These are phyloP conservation scores for Purshia tridentata DNA, from an alignment of 306 rosid genomes.

Conservation along the genomic window DNA sequence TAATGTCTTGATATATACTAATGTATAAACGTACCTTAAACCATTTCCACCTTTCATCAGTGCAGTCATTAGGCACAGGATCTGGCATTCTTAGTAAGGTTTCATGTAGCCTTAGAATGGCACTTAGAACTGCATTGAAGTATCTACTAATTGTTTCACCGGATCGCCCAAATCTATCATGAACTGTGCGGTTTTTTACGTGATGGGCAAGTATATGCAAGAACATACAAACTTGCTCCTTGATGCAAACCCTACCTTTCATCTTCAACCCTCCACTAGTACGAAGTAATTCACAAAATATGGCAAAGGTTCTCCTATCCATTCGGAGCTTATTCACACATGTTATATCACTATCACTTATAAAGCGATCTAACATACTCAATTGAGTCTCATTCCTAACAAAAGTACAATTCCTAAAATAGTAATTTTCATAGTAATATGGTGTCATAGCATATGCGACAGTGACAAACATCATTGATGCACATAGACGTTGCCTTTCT, in stretches of 20 bases:
- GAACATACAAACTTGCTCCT: conserved; percentile 3
- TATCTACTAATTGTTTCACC: not conserved
- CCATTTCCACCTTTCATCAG: not conserved
- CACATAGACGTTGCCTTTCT: too few species aligned
- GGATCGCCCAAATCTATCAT: not conserved
- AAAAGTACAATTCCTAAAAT: too few species aligned
- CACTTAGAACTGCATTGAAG: not conserved
- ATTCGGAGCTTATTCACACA: conserved; percentile 1
- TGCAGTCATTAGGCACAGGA: not conserved
- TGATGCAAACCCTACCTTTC: not conserved
- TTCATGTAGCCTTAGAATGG: not conserved
- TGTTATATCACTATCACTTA: not conserved
- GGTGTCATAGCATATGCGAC: too few species aligned
- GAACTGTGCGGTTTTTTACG: not conserved
- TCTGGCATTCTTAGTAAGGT: not conserved
- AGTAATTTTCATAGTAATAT: too few species aligned
- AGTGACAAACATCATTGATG: too few species aligned
- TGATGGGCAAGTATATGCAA: not conserved
- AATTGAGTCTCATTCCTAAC: not conserved
- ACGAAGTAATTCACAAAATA: not conserved
- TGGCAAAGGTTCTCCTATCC: not conserved
- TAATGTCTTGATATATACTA: too few species aligned
- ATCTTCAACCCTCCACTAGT: not conserved
- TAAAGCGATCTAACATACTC: not conserved
- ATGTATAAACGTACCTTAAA: not conserved